Conservation (phyloP, 2,329 filamentous ascomycete genomes). For the Diaporthe amygdali region DNA sequence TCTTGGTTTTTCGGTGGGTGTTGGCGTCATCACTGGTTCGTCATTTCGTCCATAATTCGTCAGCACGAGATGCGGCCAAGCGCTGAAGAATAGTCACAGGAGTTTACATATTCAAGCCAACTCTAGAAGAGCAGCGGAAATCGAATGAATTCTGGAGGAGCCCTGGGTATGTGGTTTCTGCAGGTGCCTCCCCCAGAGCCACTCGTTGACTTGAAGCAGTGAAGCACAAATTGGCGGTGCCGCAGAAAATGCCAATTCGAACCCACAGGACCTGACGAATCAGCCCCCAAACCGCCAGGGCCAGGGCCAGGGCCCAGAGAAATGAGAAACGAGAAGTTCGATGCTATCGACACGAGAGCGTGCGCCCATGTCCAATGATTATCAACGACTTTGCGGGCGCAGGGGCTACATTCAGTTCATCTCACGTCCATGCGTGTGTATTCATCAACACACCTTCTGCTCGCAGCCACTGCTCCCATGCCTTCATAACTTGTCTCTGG, state of each 20-base stretch:
- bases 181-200: neutral
- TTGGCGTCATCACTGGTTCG: slow-evolving; percentile 32
- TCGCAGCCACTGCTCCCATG: neutral
- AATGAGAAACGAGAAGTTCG: neutral
- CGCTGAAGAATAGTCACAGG: slow-evolving; percentile 29
- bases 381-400: no score
- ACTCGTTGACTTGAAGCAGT: slow-evolving; percentile 5
- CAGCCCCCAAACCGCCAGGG: neutral
- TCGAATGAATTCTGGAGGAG: slow-evolving; percentile 6
- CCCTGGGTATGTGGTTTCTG: slow-evolving; percentile 6
- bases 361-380: neutral
- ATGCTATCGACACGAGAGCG: neutral
- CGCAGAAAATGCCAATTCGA: neutral
- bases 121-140: slow-evolving; percentile 27
- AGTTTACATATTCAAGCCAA: slow-evolving; percentile 33
- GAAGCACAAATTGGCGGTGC: neutral
- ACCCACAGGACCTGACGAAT: neutral
- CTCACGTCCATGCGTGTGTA: neutral
- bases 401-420: neutral
- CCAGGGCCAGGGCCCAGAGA: slow-evolving; percentile 1
- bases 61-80: neutral
- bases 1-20: slow-evolving; percentile 8
- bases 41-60: neutral
- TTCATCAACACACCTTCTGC: neutral
- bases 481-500: neutral